Percentiles rank a stretch among this genome's conserved stretches.
Conservation (phyloP, 2,329 filamentous ascomycete species). For the Diplodia corticola region DNA sequence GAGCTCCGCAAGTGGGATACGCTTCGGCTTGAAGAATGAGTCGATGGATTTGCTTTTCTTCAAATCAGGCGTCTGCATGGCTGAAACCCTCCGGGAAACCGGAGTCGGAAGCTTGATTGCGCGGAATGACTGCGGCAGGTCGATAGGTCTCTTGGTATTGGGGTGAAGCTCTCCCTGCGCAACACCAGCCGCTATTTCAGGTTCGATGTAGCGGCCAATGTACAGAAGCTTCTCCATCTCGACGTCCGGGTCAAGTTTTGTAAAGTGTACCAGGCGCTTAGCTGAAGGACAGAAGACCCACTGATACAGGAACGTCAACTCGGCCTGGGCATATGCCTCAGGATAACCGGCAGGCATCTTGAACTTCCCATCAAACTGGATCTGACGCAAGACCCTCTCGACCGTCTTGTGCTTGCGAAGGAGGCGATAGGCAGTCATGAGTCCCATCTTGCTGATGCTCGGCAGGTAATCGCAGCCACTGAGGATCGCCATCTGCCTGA, state of each 20-base stretch:
- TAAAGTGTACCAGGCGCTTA: constrained; percentile 73
- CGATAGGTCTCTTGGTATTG: constrained; percentile 73
- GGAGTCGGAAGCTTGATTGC: constrained; percentile 41
- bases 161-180: constrained; percentile 83
- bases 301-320: constrained; percentile 90
- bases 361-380: constrained; percentile 87
- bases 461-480: constrained; percentile 96
- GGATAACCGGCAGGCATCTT: constrained; percentile 79
- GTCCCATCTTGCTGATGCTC: constrained; percentile 78
- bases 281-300: constrained; percentile 84
- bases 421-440: constrained; percentile 91
- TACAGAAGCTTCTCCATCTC: constrained; percentile 73
- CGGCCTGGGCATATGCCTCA: constrained; percentile 78
- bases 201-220: constrained; percentile 72
- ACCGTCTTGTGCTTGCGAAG: constrained; percentile 87
- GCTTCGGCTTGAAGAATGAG: constrained; percentile 64
- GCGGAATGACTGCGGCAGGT: constrained; percentile 32
- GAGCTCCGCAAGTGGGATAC: constrained; percentile 65
- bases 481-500: constrained; percentile 92
- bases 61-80: constrained; percentile 47
- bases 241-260: constrained; percentile 62
- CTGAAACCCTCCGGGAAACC: constrained; percentile 29
- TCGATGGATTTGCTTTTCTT: constrained; percentile 65
- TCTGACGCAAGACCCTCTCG: constrained; percentile 75
- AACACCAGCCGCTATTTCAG: constrained; percentile 69